Conservation (phyloP, 2,329 filamentous ascomycete genomes). For the Phaeosphaeriaceae sp. region DNA sequence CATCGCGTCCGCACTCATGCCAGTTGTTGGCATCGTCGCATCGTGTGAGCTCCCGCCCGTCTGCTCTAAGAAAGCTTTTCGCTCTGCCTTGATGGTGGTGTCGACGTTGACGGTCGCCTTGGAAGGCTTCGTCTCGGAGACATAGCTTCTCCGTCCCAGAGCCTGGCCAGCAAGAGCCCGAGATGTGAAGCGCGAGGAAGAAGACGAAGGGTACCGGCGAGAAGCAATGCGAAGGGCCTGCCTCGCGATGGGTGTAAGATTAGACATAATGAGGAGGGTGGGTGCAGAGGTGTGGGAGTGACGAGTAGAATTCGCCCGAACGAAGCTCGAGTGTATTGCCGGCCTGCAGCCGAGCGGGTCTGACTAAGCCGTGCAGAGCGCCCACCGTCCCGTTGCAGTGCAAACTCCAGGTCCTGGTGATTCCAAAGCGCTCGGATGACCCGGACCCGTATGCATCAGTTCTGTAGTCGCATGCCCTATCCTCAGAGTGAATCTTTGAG, state of each 20-base stretch:
- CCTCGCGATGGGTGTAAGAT: constrained; percentile 71
- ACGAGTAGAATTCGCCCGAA: constrained; percentile 5
- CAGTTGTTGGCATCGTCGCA: constrained; percentile 66
- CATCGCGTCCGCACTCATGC: constrained; percentile 68
- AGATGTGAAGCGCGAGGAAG: constrained; percentile 50
- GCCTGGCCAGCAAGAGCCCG: constrained; percentile 42
- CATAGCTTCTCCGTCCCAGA: constrained; percentile 70
- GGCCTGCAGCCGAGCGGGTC: neutral
- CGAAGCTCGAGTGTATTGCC: neutral
- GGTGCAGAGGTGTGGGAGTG: constrained; percentile 12
- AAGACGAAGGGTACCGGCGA: constrained; percentile 55
- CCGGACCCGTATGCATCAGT: neutral
- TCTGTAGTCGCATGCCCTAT: no score
- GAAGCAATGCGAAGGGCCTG: constrained; percentile 71
- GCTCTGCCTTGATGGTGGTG: constrained; percentile 83
- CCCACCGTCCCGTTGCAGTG: neutral
- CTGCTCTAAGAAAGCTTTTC: constrained; percentile 74
- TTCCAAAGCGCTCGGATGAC: neutral
- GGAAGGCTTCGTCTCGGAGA: constrained; percentile 81
- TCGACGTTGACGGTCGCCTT: constrained; percentile 83
- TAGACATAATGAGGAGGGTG: constrained; percentile 48
- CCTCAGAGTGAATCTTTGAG: no score
- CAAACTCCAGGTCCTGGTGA: no score
- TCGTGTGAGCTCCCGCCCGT: constrained; percentile 62
- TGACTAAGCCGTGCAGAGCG: neutral